Conservation (phyloP, 202 grass and related monocot species). For the Bolboschoenoplectus hybrid region DNA sequence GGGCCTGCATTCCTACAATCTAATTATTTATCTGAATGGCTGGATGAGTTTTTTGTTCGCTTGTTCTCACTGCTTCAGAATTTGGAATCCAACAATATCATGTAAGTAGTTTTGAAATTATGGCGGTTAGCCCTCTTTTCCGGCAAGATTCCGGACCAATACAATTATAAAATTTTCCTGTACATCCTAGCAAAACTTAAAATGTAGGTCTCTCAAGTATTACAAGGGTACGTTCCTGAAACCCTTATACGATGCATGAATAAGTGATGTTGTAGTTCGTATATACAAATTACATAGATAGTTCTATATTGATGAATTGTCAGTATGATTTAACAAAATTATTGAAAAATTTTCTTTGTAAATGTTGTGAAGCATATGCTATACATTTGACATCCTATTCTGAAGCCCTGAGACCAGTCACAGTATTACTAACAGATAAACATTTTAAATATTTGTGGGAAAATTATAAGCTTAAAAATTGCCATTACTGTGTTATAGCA, state of each 20-base stretch:
- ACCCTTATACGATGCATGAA: background rate
- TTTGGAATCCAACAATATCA: slow-evolving; percentile 84
- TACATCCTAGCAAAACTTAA: background rate
- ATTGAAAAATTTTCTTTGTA: background rate
- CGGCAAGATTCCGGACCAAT: background rate
- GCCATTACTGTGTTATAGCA: slow-evolving; percentile 60
- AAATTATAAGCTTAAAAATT: slow-evolving; percentile 33
- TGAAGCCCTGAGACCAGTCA: background rate
- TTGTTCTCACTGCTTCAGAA: slow-evolving; percentile 91
- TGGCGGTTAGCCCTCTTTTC: background rate
- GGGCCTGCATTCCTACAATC: slow-evolving; percentile 68
- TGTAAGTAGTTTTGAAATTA: slow-evolving; percentile 56
- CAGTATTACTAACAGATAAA: background rate
- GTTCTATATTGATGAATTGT: slow-evolving; percentile 8
- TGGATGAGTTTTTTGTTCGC: slow-evolving; percentile 89
- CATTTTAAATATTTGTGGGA: background rate
- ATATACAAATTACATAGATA: slow-evolving; percentile 27
- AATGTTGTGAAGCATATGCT: slow-evolving; percentile 14
- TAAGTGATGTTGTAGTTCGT: background rate
- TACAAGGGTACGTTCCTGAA: background rate
- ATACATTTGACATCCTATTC: background rate
- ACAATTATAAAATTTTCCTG: background rate
- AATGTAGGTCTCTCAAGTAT: background rate
- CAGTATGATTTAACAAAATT: slow-evolving; percentile 1
- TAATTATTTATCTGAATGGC: slow-evolving; percentile 68